A percentile compares a stretch with the other conserved stretches of the same genome.
phyloP scores from a whole-genome alignment of 176 grass and related monocot genomes.

The Luzula sylvatica region DNA sequence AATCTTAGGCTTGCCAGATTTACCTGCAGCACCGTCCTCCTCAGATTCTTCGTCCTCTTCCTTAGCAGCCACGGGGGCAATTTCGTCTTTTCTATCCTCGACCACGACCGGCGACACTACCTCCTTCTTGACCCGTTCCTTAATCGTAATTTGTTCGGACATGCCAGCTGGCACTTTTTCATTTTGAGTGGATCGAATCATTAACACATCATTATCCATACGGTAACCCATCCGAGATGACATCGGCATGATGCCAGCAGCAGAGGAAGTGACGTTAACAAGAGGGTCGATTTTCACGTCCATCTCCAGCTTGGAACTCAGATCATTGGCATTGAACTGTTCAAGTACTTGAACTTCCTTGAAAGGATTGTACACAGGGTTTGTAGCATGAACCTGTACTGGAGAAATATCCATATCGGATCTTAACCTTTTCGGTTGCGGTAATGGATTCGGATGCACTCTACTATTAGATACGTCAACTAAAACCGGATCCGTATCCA shows the following conservation, averaged over 20 bases:
- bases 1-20: conserved; percentile 97
- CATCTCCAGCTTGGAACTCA: conserved; percentile 41
- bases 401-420: conserved; percentile 45
- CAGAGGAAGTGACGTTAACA: background rate
- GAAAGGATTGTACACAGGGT: conserved; percentile 26
- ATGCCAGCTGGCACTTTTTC: conserved; percentile 35
- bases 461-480: conserved; percentile 43
- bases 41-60: conserved; percentile 44
- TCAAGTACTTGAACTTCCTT: conserved; percentile 50
- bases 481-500: conserved; percentile 49
- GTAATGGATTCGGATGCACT: background rate
- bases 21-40: conserved; percentile 45
- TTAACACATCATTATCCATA: conserved; percentile 36
- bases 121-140: conserved; percentile 72
- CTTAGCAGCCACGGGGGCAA: conserved; percentile 52
- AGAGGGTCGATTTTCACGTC: conserved; percentile 38
- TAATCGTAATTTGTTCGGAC: conserved; percentile 18
- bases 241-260: conserved; percentile 25
- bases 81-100: conserved; percentile 29
- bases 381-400: conserved; percentile 35
- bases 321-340: conserved; percentile 27
- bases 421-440: conserved; percentile 62
- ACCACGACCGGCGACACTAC: conserved; percentile 35
- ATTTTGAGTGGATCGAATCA: conserved; percentile 21
- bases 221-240: conserved; percentile 29